phyloP scores from a whole-genome alignment of 1,284 basidiomycete species.

The Moniliophthora roreri region DNA sequence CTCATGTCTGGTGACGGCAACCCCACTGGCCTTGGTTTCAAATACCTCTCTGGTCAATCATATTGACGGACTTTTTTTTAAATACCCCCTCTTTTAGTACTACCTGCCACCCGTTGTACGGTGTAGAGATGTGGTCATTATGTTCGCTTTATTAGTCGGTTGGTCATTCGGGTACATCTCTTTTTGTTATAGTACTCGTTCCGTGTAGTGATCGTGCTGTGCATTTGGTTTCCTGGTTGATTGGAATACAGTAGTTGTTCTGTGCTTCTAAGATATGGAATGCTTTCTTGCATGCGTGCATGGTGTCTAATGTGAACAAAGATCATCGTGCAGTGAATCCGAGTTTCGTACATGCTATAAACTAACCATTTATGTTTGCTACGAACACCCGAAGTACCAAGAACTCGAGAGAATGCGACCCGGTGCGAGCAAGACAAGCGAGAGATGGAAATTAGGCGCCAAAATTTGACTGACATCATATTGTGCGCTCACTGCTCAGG shows the following conservation, averaged over 20 bases:
- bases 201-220: conserved; percentile 9
- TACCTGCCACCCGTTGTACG: neutral
- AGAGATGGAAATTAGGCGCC: too few species aligned
- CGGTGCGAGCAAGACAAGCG: too few species aligned
- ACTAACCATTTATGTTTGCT: too few species aligned
- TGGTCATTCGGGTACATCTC: neutral
- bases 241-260: neutral
- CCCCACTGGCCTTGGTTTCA: conserved; percentile 51
- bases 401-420: too few species aligned
- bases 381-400: too few species aligned
- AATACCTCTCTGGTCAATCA: conserved; percentile 28
- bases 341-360: too few species aligned
- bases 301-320: too few species aligned
- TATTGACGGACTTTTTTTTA: neutral
- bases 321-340: too few species aligned
- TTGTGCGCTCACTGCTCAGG: too few species aligned
- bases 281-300: neutral
- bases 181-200: neutral
- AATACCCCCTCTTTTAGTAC: neutral
- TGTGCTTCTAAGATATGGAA: neutral
- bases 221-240: conserved; percentile 1
- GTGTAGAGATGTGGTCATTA: too few species aligned
- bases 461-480: too few species aligned
- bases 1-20: conserved; percentile 42
- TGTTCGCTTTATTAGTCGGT: too few species aligned